phyloP scores from a whole-genome alignment of 768 basidiomycete species.

The Leccinum variicolor region DNA sequence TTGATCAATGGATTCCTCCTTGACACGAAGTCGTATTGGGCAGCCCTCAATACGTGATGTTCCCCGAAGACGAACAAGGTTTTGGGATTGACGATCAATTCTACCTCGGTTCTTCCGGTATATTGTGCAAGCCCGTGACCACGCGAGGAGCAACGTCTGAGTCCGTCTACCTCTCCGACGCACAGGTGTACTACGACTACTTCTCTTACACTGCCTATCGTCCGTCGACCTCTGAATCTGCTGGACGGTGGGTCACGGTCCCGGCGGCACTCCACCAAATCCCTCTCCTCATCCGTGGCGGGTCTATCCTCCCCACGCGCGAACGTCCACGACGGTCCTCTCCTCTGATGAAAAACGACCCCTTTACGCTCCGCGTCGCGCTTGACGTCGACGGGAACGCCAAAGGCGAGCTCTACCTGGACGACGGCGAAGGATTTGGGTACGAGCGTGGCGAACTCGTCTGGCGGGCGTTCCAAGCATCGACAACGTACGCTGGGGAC shows the following conservation, averaged over 20 bases:
- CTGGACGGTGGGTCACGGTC: slow-evolving; percentile 71
- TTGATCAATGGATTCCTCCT: not conserved
- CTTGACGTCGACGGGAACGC: slow-evolving; percentile 59
- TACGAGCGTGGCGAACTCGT: slow-evolving; percentile 77
- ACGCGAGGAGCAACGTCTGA: slow-evolving; percentile 64
- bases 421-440: slow-evolving; percentile 85
- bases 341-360: slow-evolving; percentile 84
- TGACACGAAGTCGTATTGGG: not conserved
- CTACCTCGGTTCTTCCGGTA: slow-evolving; percentile 82
- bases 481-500: slow-evolving; percentile 31
- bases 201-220: slow-evolving; percentile 68
- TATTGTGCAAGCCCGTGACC: slow-evolving; percentile 91
- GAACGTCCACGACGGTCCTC: slow-evolving; percentile 86
- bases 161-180: slow-evolving; percentile 81
- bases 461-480: slow-evolving; percentile 75
- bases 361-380: slow-evolving; percentile 87
- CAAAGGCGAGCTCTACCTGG: slow-evolving; percentile 86
- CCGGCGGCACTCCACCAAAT: slow-evolving; percentile 74
- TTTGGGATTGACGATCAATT: slow-evolving; percentile 94
- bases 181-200: slow-evolving; percentile 95
- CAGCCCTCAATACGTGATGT: slow-evolving; percentile 94
- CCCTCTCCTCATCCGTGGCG: slow-evolving; percentile 87
- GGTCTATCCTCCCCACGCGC: slow-evolving; percentile 84
- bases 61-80: slow-evolving; percentile 85
- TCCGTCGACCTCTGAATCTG: slow-evolving; percentile 41